A percentile compares a stretch with the other conserved stretches of the same genome.
phyloP scores from a whole-genome alignment of 805 yeast genomes.

The Sugiyamaella chiloensis region DNA sequence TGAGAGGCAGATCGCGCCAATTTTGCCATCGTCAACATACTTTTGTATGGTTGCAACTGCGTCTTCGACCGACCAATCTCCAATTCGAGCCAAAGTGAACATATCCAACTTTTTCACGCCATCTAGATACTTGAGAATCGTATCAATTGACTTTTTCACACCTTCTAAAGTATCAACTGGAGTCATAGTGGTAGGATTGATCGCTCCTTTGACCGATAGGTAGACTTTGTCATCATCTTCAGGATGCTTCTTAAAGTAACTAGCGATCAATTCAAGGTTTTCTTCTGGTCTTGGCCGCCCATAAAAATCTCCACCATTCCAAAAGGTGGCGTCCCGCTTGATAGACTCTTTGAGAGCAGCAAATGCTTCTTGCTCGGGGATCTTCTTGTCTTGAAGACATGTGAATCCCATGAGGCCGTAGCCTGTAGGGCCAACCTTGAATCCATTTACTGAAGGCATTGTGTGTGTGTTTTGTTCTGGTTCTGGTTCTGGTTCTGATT shows the following conservation, averaged over 20 bases:
- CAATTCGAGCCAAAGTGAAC: slow-evolving; percentile 74
- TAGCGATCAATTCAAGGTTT: slow-evolving; percentile 56
- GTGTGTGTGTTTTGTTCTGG: too few relatives aligned
- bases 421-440: slow-evolving; percentile 40
- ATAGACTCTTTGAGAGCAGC: slow-evolving; percentile 53
- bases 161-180: slow-evolving; percentile 54
- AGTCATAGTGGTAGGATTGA: slow-evolving; percentile 34
- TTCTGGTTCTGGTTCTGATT: too few relatives aligned
- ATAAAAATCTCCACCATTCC: slow-evolving; percentile 80
- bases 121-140: slow-evolving; percentile 30
- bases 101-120: slow-evolving; percentile 40
- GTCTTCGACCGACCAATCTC: slow-evolving; percentile 51
- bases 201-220: slow-evolving; percentile 68
- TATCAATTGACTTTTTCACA: slow-evolving; percentile 48
- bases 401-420: slow-evolving; percentile 83
- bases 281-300: slow-evolving; percentile 47
- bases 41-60: slow-evolving; percentile 55
- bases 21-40: slow-evolving; percentile 42
- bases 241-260: slow-evolving; percentile 57
- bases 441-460: slow-evolving; percentile 5
- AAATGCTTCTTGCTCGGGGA: slow-evolving; percentile 52
- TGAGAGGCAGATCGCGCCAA: slow-evolving; percentile 67
- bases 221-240: slow-evolving; percentile 53
- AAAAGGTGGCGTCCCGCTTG: slow-evolving; percentile 47
- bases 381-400: slow-evolving; percentile 54